A percentile compares a stretch with the other conserved stretches of the same genome.
phyloP scores from a whole-genome alignment of 2,329 filamentous ascomycete species.

The Juglanconis oblonga region DNA sequence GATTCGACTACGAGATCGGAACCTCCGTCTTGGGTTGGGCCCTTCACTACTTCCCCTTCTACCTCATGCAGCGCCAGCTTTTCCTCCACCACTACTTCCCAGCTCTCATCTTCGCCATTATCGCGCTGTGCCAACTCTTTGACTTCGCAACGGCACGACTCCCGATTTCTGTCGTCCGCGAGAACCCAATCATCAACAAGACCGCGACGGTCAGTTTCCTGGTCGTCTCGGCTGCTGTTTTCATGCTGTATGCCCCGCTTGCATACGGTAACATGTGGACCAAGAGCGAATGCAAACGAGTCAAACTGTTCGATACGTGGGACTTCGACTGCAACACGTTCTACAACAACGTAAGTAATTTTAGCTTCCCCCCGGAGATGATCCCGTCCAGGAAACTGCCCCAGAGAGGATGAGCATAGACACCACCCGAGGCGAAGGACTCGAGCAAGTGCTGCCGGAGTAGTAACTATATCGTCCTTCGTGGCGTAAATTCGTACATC shows the following conservation, averaged over 20 bases:
- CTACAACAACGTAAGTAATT: constrained; percentile 71
- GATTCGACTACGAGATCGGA: constrained; percentile 96
- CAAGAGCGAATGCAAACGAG: constrained; percentile 76
- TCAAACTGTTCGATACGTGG: constrained; percentile 87
- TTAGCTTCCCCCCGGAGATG: constrained; percentile 28
- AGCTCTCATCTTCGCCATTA: constrained; percentile 90
- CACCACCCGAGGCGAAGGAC: background rate
- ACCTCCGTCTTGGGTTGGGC: constrained; percentile 90
- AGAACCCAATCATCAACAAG: constrained; percentile 71
- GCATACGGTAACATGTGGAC: constrained; percentile 96
- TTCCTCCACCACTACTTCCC: constrained; percentile 99
- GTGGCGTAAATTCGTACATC: background rate
- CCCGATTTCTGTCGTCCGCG: constrained; percentile 61
- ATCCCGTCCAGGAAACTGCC: constrained; percentile 36
- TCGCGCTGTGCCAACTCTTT: constrained; percentile 83
- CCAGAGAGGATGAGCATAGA: constrained; percentile 19
- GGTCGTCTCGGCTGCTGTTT: constrained; percentile 69
- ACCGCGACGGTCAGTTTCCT: constrained; percentile 72
- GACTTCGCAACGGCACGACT: constrained; percentile 81
- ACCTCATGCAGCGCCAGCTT: constrained; percentile 93
- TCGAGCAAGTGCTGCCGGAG: constrained; percentile 9
- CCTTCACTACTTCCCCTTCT: constrained; percentile 99
- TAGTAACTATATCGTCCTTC: background rate
- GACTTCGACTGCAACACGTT: constrained; percentile 99
- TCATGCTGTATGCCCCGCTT: constrained; percentile 82